phyloP scores from a whole-genome alignment of 164 flowering plant species.

The Aristolochia californica region DNA sequence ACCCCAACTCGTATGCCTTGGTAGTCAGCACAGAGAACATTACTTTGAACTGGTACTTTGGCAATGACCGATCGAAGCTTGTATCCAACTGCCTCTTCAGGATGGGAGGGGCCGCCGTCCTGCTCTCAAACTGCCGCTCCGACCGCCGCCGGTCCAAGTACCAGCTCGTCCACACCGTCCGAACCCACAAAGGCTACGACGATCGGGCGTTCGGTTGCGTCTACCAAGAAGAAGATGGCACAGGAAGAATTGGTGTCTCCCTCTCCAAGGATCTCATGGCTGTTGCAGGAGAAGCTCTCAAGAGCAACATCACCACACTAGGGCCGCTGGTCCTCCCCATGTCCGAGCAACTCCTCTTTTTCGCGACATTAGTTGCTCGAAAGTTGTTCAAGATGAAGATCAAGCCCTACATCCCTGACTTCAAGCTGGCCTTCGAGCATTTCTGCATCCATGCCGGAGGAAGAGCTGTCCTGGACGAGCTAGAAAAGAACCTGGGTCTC shows the following conservation, averaged over 20 bases:
- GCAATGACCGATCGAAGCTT: conserved; percentile 79
- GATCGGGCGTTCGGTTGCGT: conserved; percentile 8
- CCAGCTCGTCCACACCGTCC: conserved; percentile 11
- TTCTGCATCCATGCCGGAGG: conserved; percentile 90
- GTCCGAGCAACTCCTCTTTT: conserved; percentile 69
- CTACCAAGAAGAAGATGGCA: conserved; percentile 9
- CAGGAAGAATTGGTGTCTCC: conserved; percentile 5
- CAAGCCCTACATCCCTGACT: conserved; percentile 77
- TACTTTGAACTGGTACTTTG: conserved; percentile 80
- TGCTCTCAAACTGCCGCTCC: conserved; percentile 7
- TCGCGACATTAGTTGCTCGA: conserved; percentile 51
- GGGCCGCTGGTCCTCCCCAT: conserved; percentile 81
- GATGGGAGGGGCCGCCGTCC: conserved; percentile 61
- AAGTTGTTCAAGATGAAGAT: conserved; percentile 67
- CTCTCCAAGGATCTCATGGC: conserved; percentile 81
- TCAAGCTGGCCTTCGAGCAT: conserved; percentile 74
- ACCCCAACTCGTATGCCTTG: conserved; percentile 65
- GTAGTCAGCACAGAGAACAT: conserved; percentile 92
- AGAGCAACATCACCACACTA: conserved; percentile 72
- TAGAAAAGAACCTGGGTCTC: conserved; percentile 63
- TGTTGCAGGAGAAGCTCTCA: conserved; percentile 77
- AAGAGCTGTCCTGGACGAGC: conserved; percentile 71
- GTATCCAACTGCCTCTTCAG: conserved; percentile 83
- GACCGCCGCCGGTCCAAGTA: conserved; percentile 10
- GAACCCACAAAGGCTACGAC: conserved; percentile 11